phyloP scores from a whole-genome alignment of 2,329 filamentous ascomycete genomes.

The Phyllosticta citriasiana region DNA sequence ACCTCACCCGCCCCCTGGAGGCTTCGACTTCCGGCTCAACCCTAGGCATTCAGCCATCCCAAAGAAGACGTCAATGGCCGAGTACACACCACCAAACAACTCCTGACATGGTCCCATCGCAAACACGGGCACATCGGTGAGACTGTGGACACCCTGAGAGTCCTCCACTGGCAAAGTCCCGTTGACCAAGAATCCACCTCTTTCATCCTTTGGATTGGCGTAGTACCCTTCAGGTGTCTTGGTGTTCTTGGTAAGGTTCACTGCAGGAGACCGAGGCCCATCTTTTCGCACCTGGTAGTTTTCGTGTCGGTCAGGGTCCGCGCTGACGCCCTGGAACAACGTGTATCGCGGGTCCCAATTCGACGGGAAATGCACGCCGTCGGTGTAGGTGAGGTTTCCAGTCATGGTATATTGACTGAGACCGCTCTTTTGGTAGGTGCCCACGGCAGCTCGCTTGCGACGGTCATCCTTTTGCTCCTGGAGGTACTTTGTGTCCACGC shows the following conservation, averaged over 20 bases:
- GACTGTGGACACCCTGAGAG: conserved; percentile 42
- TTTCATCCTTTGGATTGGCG: conserved; percentile 57
- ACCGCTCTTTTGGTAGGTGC: conserved; percentile 63
- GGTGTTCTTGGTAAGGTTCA: conserved; percentile 41
- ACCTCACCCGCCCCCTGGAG: not conserved
- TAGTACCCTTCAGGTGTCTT: conserved; percentile 44
- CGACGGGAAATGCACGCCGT: conserved; percentile 65
- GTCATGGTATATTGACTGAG: conserved; percentile 63
- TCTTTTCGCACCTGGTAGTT: conserved; percentile 61
- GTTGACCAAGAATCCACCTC: conserved; percentile 61
- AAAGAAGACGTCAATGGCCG: conserved; percentile 65
- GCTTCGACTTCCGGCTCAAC: conserved; percentile 1
- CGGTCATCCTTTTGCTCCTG: conserved; percentile 55
- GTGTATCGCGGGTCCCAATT: conserved; percentile 83
- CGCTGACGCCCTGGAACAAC: conserved; percentile 61
- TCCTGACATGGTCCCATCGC: conserved; percentile 71
- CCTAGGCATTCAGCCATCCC: conserved; percentile 57
- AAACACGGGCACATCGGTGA: conserved; percentile 48
- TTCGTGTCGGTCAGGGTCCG: conserved; percentile 66
- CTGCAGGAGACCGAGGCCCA: conserved; percentile 53
- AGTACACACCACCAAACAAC: conserved; percentile 60
- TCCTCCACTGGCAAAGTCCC: conserved; percentile 59
- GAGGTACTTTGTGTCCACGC: conserved; percentile 70
- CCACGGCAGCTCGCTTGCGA: conserved; percentile 64
- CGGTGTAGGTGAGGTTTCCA: conserved; percentile 53